Conservation (phyloP, 2,329 filamentous ascomycete species). For the Epichloe brachyelytri region DNA sequence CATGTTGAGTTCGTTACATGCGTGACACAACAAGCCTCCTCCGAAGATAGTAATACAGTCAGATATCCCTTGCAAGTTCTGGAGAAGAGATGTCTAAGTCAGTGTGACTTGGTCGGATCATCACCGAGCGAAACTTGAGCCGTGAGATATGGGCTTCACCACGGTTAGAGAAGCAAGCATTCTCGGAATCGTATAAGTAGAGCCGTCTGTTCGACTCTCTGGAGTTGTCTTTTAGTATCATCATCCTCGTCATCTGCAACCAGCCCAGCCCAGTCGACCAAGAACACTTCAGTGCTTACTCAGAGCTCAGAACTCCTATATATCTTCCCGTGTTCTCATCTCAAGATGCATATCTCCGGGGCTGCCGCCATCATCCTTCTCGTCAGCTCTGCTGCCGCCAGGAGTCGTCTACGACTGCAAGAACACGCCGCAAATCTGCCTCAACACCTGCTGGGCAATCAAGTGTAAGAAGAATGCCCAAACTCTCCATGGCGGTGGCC, state of each 20-base stretch:
- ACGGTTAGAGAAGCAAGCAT: not conserved
- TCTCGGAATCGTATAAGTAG: not conserved
- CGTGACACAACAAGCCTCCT: not conserved
- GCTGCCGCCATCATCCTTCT: not conserved
- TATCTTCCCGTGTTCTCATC: not conserved
- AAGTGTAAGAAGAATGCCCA: not conserved
- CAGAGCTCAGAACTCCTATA: not conserved
- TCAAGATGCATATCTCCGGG: not conserved
- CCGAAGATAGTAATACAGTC: not conserved
- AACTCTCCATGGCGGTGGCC: not conserved
- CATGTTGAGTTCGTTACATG: not conserved
- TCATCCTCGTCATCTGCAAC: not conserved
- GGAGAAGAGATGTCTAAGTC: not conserved
- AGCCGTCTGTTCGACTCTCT: not conserved
- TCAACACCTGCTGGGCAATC: slow-evolving; percentile 1
- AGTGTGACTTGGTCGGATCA: not conserved
- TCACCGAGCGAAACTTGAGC: not conserved
- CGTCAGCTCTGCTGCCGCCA: not conserved
- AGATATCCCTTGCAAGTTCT: not conserved
- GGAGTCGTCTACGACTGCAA: not conserved
- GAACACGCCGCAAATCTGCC: not conserved
- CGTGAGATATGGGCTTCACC: not conserved
- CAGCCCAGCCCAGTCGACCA: not conserved
- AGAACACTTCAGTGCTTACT: not conserved
- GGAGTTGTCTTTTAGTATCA: not conserved